Evolutionary conservation across 2,329 filamentous ascomycete species (phyloP), one percentile per base, ranked within the genome.

Genomic region (Xylaria sp.): DNA sequence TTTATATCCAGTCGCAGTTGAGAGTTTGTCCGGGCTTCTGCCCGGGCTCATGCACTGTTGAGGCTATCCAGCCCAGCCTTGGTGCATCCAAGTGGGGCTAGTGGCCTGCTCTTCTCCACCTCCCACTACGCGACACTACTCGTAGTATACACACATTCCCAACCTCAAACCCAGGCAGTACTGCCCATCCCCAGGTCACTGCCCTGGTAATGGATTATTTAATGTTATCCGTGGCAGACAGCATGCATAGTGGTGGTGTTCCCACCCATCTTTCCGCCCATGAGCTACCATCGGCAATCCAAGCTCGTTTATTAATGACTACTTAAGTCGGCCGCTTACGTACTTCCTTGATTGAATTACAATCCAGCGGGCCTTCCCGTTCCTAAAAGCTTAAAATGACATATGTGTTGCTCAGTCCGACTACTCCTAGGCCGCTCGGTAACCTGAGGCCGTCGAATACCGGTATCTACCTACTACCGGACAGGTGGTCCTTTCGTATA

Each of bases 21-120:
- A 36, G 53, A 7, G 45, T 57, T 49, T 45, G 5, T 3, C 44
- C 45, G 38, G 10, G 50, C 38, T 22, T 57, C 42, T 45, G 5
- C 5, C 44, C 45, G 38, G 10, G 50, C 38, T 22, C 25, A 59
- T 64, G 61, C 49, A 64, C 50, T 53, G 44, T 57, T 67, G 61
- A 64, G 65, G 61, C 65, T 67, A 65, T 44, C 61, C 61, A 67
- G 61, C 61, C 61, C 61, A 67, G 61, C 61, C 61, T 60, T 60
- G 57, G 51, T 57, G 31, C 25, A 59, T 51, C 25, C 57, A 55
- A 55, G 63, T 49, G 50, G 54, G 63, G 47, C 53, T 44, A 57
- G 53, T 65, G 39, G 62, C 58, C 53, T 31, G 33, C 47, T n/a
- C 47, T 7, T 31, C 47, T 13, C 25, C 27, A 17, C 22, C 47